Percentiles rank a stretch among this genome's conserved stretches.
These are phyloP conservation scores for Acmispon strigosus DNA, from an alignment of 306 rosid genomes.

Conservation along the genomic window DNA sequence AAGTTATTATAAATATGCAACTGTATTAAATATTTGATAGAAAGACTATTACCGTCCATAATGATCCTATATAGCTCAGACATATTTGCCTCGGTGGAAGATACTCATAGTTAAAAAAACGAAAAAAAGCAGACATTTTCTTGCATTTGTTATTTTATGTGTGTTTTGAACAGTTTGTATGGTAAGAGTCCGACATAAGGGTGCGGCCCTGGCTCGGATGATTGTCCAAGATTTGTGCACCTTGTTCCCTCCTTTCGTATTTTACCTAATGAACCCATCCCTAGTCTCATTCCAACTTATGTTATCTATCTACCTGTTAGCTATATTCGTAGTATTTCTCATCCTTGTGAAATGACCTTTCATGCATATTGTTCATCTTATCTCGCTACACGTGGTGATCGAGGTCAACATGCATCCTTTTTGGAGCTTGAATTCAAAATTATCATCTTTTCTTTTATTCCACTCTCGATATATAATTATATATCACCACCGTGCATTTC, in stretches of 20 bases:
- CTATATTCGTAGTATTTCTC: constrained; percentile 21
- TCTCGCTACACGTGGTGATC: constrained; percentile 13
- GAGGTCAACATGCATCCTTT: neutral
- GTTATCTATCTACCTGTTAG: constrained; percentile 15
- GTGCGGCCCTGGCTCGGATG: constrained; percentile 39
- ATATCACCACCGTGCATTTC: neutral
- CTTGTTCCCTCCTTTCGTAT: constrained; percentile 24
- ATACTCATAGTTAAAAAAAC: no score
- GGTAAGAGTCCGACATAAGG: constrained; percentile 52
- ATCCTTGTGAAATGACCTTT: constrained; percentile 15
- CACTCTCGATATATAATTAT: neutral
- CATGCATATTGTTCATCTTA: constrained; percentile 25
- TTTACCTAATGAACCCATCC: constrained; percentile 24
- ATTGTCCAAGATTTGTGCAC: constrained; percentile 44
- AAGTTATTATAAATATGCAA: no score
- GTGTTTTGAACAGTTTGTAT: constrained; percentile 30
- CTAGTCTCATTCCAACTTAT: neutral
- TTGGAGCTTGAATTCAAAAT: neutral
- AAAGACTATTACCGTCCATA: no score
- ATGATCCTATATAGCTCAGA: no score
- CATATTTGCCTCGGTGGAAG: no score
- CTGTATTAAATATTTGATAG: no score
- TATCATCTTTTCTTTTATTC: neutral
- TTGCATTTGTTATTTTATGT: constrained; percentile 18
- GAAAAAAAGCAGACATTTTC: neutral